Evolutionary conservation across 2,329 filamentous ascomycete genomes (phyloP).

Genomic region (Fusarium sp.): DNA sequence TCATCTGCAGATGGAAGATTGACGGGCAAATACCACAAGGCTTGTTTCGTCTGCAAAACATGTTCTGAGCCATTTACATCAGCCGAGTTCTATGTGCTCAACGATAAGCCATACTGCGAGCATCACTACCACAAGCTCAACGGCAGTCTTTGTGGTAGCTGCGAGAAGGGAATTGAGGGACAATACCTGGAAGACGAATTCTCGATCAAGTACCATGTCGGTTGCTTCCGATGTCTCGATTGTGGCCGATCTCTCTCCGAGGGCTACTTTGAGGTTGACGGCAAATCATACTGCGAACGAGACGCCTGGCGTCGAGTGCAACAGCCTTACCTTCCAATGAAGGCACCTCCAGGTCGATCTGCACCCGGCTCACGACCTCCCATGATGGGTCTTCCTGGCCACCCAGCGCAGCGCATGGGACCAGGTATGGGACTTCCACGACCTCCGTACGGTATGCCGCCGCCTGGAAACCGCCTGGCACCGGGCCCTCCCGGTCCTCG

Average conservation of each 20-base stretch:
- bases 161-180: slow-evolving; percentile 89
- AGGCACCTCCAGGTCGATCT: slow-evolving; percentile 32
- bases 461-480: slow-evolving; percentile 38
- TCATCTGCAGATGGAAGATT: slow-evolving; percentile 93
- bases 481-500: slow-evolving; percentile 55
- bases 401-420: slow-evolving; percentile 43
- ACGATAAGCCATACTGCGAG: slow-evolving; percentile 90
- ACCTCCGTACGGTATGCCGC: slow-evolving; percentile 47
- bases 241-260: slow-evolving; percentile 81
- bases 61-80: slow-evolving; percentile 86
- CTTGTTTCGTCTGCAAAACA: slow-evolving; percentile 91
- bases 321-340: slow-evolving; percentile 40
- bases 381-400: slow-evolving; percentile 46
- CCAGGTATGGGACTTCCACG: slow-evolving; percentile 42
- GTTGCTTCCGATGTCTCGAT: slow-evolving; percentile 86
- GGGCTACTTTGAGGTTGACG: slow-evolving; percentile 92
- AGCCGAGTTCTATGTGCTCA: slow-evolving; percentile 90
- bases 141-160: slow-evolving; percentile 84
- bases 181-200: slow-evolving; percentile 89
- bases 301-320: slow-evolving; percentile 77
- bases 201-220: slow-evolving; percentile 84
- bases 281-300: slow-evolving; percentile 85
- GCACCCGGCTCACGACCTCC: slow-evolving; percentile 43
- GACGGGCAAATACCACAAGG: slow-evolving; percentile 93
- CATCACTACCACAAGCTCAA: slow-evolving; percentile 94